phyloP scores from a whole-genome alignment of 805 yeast genomes.

The Sungouiella thailandica region DNA sequence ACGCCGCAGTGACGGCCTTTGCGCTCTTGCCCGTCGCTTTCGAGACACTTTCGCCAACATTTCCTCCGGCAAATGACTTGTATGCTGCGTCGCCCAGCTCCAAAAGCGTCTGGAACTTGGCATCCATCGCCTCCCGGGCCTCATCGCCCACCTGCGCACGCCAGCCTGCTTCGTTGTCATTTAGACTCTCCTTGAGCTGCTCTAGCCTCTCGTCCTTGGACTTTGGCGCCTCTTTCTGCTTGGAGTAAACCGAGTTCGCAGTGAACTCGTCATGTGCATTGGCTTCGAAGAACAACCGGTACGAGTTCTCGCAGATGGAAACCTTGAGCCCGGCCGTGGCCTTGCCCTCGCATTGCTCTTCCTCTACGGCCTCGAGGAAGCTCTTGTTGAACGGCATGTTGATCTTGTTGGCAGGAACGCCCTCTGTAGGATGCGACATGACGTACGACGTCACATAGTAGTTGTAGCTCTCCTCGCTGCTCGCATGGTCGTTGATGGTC shows the following conservation, averaged over 20 bases:
- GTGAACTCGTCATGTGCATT: constrained; percentile 76
- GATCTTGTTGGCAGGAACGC: constrained; percentile 73
- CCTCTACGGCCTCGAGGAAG: constrained; percentile 49
- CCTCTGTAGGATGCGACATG: constrained; percentile 97
- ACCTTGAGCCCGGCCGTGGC: constrained; percentile 70
- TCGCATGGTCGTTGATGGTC: constrained; percentile 65
- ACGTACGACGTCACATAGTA: constrained; percentile 90
- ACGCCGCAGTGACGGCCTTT: not conserved
- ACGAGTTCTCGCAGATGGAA: constrained; percentile 71
- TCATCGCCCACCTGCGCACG: constrained; percentile 40
- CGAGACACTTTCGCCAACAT: constrained; percentile 1
- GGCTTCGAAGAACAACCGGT: constrained; percentile 75
- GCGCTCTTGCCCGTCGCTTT: constrained; percentile 10
- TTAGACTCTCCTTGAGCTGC: constrained; percentile 35
- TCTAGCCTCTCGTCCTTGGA: constrained; percentile 27
- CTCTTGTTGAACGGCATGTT: constrained; percentile 73
- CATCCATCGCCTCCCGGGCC: constrained; percentile 24
- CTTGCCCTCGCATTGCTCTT: constrained; percentile 56
- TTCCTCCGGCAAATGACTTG: constrained; percentile 12
- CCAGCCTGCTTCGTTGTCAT: constrained; percentile 54
- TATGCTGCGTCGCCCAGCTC: constrained; percentile 37
- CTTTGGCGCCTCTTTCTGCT: constrained; percentile 23
- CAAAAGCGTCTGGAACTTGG: constrained; percentile 29
- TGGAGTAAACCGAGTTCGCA: constrained; percentile 48
- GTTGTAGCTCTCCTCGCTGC: constrained; percentile 81